These are phyloP conservation scores for Spiromastix sp. DNA, from an alignment of 2,329 filamentous ascomycete species.

Conservation along the genomic window DNA sequence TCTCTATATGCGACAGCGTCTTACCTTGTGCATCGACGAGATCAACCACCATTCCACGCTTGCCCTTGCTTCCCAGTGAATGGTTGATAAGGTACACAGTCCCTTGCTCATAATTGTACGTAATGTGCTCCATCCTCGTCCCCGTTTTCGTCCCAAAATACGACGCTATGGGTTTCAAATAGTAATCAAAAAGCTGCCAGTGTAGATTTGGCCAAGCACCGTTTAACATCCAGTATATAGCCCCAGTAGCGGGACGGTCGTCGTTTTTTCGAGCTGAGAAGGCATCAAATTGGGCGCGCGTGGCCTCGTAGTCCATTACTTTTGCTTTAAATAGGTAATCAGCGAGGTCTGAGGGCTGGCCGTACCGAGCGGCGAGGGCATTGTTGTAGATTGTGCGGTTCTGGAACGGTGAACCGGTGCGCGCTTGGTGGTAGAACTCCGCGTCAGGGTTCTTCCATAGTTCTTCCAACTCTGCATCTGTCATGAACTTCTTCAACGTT, in stretches of 20 bases:
- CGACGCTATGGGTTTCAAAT: constrained; percentile 46
- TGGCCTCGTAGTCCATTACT: constrained; percentile 56
- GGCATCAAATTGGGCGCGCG: constrained; percentile 48
- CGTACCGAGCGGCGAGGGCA: constrained; percentile 43
- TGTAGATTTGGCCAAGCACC: constrained; percentile 55
- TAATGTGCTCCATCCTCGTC: constrained; percentile 41
- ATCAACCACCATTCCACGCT: constrained; percentile 39
- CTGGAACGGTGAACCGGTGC: constrained; percentile 44
- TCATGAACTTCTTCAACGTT: constrained; percentile 47
- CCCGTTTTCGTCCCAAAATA: constrained; percentile 51
- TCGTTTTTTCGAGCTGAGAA: constrained; percentile 43
- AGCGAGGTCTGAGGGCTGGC: constrained; percentile 39
- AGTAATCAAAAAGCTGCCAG: constrained; percentile 57
- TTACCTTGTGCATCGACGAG: constrained; percentile 41
- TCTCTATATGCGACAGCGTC: constrained; percentile 23
- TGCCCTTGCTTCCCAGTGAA: constrained; percentile 29
- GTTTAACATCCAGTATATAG: constrained; percentile 59
- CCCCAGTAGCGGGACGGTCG: constrained; percentile 45
- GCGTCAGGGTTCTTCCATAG: constrained; percentile 47
- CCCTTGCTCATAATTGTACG: constrained; percentile 42
- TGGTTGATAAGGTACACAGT: constrained; percentile 47
- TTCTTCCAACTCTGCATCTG: constrained; percentile 39
- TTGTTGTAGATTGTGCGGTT: constrained; percentile 48
- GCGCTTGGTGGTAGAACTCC: constrained; percentile 51
- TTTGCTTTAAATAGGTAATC: constrained; percentile 53